These are phyloP conservation scores for Lasiodiplodia gonubiensis DNA, from an alignment of 2,329 filamentous ascomycete species.

Conservation along the genomic window DNA sequence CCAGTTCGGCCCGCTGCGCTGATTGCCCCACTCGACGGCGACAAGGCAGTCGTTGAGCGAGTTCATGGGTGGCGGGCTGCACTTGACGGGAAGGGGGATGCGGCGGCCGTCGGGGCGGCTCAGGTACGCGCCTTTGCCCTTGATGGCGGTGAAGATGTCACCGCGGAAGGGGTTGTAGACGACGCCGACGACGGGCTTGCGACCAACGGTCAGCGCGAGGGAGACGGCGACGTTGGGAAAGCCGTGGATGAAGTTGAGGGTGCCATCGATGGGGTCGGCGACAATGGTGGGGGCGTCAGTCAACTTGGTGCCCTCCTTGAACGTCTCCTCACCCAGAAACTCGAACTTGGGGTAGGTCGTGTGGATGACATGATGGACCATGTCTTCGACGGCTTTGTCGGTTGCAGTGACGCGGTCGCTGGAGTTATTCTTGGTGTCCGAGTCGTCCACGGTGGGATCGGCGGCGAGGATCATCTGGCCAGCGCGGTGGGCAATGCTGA, in stretches of 20 bases:
- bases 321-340: slow-evolving; percentile 48
- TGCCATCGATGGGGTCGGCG: slow-evolving; percentile 48
- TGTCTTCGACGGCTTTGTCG: slow-evolving; percentile 59
- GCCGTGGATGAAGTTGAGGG: slow-evolving; percentile 47
- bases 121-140: slow-evolving; percentile 41
- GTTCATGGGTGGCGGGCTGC: slow-evolving; percentile 35
- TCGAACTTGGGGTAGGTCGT: slow-evolving; percentile 53
- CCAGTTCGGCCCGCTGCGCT: slow-evolving; percentile 47
- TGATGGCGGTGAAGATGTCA: slow-evolving; percentile 45
- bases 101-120: slow-evolving; percentile 34
- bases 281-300: slow-evolving; percentile 43
- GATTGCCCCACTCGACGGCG: slow-evolving; percentile 46
- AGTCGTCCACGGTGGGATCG: slow-evolving; percentile 36
- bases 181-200: slow-evolving; percentile 43
- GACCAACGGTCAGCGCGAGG: slow-evolving; percentile 40
- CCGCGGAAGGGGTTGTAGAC: slow-evolving; percentile 45
- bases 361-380: slow-evolving; percentile 53
- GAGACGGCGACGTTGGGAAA: slow-evolving; percentile 46
- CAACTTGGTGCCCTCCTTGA: slow-evolving; percentile 40
- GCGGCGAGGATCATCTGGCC: slow-evolving; percentile 44
- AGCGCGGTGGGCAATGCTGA: slow-evolving; percentile 36
- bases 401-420: slow-evolving; percentile 62
- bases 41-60: slow-evolving; percentile 43
- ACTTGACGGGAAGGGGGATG: slow-evolving; percentile 41
- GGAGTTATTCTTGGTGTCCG: slow-evolving; percentile 45